Base-by-base conservation (phyloP, 2,329 filamentous ascomycete species). In the Aspergillaceae sp. region DNA sequence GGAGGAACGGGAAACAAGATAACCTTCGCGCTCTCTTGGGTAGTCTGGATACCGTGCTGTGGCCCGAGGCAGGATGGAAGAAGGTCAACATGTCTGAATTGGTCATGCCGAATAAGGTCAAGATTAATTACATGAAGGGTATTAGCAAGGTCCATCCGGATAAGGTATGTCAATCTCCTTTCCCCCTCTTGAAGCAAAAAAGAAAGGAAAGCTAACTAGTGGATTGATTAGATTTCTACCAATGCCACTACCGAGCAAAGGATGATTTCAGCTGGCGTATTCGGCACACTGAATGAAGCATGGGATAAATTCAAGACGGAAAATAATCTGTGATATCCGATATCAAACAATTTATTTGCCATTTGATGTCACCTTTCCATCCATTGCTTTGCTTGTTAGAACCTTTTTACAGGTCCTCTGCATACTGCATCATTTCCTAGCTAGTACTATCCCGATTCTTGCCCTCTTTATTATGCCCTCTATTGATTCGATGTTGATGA, bases 71-170 rank as follows among this genome's bases (percentile, higher is more conserved):
- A 51, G 89, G 88, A 3, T 98, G 92, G 92, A 96, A 95, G 74
- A 95, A 94, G 73, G 84, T 97, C 47, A 89, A 88, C 30, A 81
- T 98, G 80, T 84, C 90, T 53, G 92, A 98, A 71, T 68, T 98
- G 56, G 85, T 98, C 44, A 79, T 95, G 77, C 83, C 89, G 32
- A 89, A 87, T 56, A 95, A 91, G 75, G 92, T 97, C 65, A 98
- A 98, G 79, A 84, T 98, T 53, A 76, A 86, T 49, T 98, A 98
- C 65, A 97, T 98, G 92, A 96, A 95, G 78, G 92, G 91, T 4
- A 97, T 98, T 76, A 87, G 84, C 7, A 97, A 96, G 76, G 92
- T 92, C 56, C 92, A 98, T 76, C 92, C 92, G 50, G 92, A 98
- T 67, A 98, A 98, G 84, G 92, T 96, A 75, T 69, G 80, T 11